phyloP scores from a whole-genome alignment of 257 asterid species.

The Henckelia pumila region DNA sequence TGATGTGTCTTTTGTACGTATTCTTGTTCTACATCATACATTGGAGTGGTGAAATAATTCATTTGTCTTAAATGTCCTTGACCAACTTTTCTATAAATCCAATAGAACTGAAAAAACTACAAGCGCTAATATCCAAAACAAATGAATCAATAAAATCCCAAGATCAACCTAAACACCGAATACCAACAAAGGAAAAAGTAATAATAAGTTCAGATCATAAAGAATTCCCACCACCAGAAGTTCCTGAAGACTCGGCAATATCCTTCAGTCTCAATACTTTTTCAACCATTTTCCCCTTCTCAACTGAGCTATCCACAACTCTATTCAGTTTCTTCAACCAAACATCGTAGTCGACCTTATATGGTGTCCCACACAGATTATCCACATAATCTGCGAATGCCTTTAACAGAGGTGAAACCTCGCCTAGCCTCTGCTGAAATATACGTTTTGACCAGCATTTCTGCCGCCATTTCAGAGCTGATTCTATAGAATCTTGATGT shows the following conservation, averaged over 20 bases:
- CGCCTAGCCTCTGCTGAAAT: conserved; percentile 61
- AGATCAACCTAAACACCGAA: conserved; percentile 19
- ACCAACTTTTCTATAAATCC: background rate
- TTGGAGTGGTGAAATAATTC: background rate
- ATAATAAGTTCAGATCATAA: conserved; percentile 23
- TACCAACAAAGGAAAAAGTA: conserved; percentile 7
- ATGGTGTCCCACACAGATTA: conserved; percentile 71
- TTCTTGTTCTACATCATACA: background rate
- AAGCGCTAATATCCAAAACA: background rate
- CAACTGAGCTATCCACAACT: conserved; percentile 47
- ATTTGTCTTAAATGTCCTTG: background rate
- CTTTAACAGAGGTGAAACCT: conserved; percentile 63
- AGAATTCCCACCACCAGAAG: conserved; percentile 44
- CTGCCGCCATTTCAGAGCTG: conserved; percentile 74
- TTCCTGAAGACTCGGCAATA: conserved; percentile 57
- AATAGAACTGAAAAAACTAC: background rate
- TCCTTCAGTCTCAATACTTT: conserved; percentile 38
- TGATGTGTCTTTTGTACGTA: background rate
- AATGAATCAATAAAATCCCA: conserved; percentile 20
- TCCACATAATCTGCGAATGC: conserved; percentile 79
- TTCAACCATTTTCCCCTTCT: conserved; percentile 55
- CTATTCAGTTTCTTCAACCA: conserved; percentile 60
- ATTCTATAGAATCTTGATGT: conserved; percentile 67
- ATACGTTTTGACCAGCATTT: conserved; percentile 61
- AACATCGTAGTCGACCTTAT: conserved; percentile 65